Conservation (phyloP, 116 monocot genomes). For the Trichopus zeylanicus region DNA sequence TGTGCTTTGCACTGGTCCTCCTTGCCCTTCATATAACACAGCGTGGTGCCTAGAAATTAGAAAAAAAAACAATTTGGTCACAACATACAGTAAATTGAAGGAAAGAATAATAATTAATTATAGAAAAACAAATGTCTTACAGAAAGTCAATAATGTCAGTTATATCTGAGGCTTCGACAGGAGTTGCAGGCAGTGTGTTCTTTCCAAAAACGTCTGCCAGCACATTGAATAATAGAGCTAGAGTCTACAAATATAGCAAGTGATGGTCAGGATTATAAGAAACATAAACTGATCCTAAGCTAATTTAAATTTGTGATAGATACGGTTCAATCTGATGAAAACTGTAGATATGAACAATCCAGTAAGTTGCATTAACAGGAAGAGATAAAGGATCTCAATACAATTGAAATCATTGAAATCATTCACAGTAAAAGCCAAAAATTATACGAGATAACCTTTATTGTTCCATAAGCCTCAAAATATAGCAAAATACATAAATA, state of each 20-base stretch:
- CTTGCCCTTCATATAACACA: constrained; percentile 94
- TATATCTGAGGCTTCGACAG: constrained; percentile 75
- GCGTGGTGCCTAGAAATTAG: constrained; percentile 67
- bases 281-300: no score
- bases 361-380: no score
- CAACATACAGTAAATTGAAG: not conserved
- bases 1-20: constrained; percentile 80
- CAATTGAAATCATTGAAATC: no score
- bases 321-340: no score
- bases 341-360: no score
- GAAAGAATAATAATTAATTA: not conserved
- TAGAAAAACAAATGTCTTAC: constrained; percentile 60
- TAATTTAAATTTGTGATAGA: no score
- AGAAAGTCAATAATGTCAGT: constrained; percentile 81
- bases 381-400: no score
- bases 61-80: not conserved
- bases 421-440: no score
- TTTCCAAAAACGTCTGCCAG: constrained; percentile 81
- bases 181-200: constrained; percentile 56
- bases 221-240: constrained; percentile 78
- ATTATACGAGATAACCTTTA: no score
- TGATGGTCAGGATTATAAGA: no score
- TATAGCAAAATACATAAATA: no score
- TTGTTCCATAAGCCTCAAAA: no score
- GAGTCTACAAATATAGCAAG: constrained; percentile 42